These are phyloP conservation scores for Phytophthora macrochlamydospora DNA, from an alignment of 352 stramenopile species.

Conservation along the genomic window DNA sequence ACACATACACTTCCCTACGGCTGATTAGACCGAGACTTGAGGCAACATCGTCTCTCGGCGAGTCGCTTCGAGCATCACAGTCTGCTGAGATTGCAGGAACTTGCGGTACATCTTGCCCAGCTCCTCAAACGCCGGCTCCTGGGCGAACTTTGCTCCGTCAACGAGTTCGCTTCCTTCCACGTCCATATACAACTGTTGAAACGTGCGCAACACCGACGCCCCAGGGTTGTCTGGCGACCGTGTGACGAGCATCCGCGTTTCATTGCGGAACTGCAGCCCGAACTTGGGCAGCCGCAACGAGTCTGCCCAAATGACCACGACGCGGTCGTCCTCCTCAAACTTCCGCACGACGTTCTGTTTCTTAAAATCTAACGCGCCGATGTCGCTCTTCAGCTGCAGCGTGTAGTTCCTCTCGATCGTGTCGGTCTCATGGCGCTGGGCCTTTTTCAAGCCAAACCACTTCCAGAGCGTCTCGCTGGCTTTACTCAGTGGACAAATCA, in stretches of 20 bases:
- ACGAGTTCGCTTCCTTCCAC: neutral
- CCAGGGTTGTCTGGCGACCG: conserved; percentile 14
- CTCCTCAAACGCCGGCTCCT: conserved; percentile 17
- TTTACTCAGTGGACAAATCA: conserved; percentile 20
- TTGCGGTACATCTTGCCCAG: conserved; percentile 21
- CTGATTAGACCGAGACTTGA: conserved; percentile 3
- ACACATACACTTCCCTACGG: neutral
- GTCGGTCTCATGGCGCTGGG: conserved; percentile 11
- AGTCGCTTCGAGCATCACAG: conserved; percentile 14
- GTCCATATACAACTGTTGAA: conserved; percentile 25
- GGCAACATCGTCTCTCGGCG: neutral
- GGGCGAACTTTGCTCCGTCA: neutral
- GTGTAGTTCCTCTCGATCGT: conserved; percentile 27
- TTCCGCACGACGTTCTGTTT: conserved; percentile 34
- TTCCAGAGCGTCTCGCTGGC: conserved; percentile 24
- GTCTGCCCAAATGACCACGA: conserved; percentile 30
- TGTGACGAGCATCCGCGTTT: conserved; percentile 26
- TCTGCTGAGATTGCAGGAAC: conserved; percentile 17
- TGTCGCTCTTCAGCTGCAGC: conserved; percentile 18
- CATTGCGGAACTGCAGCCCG: conserved; percentile 28
- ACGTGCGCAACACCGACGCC: conserved; percentile 17
- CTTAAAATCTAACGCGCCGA: conserved; percentile 22
- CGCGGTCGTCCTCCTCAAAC: conserved; percentile 26
- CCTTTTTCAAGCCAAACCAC: conserved; percentile 15
- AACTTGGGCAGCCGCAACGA: conserved; percentile 21